phyloP scores from a whole-genome alignment of 768 basidiomycete species.

The Collybia sp. region DNA sequence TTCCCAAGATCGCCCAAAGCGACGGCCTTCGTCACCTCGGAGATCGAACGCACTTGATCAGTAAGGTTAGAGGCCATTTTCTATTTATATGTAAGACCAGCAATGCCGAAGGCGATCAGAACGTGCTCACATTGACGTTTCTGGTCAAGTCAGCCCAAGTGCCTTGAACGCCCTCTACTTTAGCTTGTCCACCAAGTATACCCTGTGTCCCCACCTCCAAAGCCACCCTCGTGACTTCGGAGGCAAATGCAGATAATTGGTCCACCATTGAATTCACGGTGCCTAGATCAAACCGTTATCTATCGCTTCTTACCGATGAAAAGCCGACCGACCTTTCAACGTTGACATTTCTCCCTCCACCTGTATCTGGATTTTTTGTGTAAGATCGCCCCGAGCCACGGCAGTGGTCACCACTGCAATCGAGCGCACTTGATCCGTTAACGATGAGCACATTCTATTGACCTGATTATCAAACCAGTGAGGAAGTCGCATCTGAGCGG shows the following conservation, averaged over 20 bases:
- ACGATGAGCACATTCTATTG: conserved; percentile 75
- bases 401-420: conserved; percentile 86
- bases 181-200: conserved; percentile 87
- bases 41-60: conserved; percentile 87
- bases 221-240: conserved; percentile 79
- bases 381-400: conserved; percentile 87
- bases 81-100: conserved; percentile 25
- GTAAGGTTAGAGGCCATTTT: conserved; percentile 88
- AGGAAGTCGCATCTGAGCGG: not conserved
- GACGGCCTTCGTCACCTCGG: conserved; percentile 85
- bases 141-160: conserved; percentile 90
- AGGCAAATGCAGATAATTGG: conserved; percentile 80
- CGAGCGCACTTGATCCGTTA: conserved; percentile 78
- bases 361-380: conserved; percentile 89
- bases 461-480: conserved; percentile 35
- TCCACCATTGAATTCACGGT: conserved; percentile 97
- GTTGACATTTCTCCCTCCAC: conserved; percentile 85
- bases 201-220: conserved; percentile 89
- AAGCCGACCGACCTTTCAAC: conserved; percentile 43
- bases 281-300: conserved; percentile 19
- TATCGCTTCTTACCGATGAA: not conserved
- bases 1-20: conserved; percentile 81
- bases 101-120: not conserved
- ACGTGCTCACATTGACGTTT: conserved; percentile 74
- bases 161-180: conserved; percentile 87